A percentile compares a stretch with the other conserved stretches of the same genome.
These are phyloP conservation scores for Curvularia sp. DNA, from an alignment of 2,329 filamentous ascomycete species.

Conservation along the genomic window DNA sequence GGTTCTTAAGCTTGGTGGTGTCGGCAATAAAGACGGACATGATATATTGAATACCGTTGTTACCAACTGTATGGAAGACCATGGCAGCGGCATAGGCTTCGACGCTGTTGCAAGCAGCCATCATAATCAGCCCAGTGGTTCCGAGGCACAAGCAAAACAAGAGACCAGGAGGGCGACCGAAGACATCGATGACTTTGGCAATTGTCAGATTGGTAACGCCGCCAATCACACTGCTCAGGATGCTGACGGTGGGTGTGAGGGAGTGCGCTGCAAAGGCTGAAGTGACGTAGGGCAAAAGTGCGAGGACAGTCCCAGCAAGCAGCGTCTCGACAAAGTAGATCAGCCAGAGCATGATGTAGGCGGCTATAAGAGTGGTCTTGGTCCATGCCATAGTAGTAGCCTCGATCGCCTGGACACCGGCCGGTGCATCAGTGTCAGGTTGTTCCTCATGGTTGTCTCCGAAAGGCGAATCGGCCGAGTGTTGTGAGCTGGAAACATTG, in stretches of 20 bases:
- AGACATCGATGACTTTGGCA: slow-evolving; percentile 51
- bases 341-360: slow-evolving; percentile 23
- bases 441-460: neutral
- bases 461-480: neutral
- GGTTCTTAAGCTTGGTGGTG: slow-evolving; percentile 68
- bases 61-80: slow-evolving; percentile 70
- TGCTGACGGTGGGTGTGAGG: slow-evolving; percentile 41
- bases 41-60: slow-evolving; percentile 58
- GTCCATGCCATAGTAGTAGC: slow-evolving; percentile 18
- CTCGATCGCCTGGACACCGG: slow-evolving; percentile 17
- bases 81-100: slow-evolving; percentile 67
- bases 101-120: slow-evolving; percentile 67
- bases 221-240: slow-evolving; percentile 44
- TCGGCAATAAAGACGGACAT: slow-evolving; percentile 69
- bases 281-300: slow-evolving; percentile 49
- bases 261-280: slow-evolving; percentile 44
- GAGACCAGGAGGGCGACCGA: slow-evolving; percentile 48
- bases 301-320: slow-evolving; percentile 49
- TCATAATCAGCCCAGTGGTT: slow-evolving; percentile 62
- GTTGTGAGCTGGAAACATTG: neutral
- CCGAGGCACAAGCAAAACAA: slow-evolving; percentile 30
- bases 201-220: slow-evolving; percentile 47
- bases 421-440: slow-evolving; percentile 1
- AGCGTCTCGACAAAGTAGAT: slow-evolving; percentile 55
- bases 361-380: neutral